Percentiles rank a stretch among this genome's conserved stretches.
phyloP scores from a whole-genome alignment of 148 eudicot genomes.

The Rhododendron ferrugineum region DNA sequence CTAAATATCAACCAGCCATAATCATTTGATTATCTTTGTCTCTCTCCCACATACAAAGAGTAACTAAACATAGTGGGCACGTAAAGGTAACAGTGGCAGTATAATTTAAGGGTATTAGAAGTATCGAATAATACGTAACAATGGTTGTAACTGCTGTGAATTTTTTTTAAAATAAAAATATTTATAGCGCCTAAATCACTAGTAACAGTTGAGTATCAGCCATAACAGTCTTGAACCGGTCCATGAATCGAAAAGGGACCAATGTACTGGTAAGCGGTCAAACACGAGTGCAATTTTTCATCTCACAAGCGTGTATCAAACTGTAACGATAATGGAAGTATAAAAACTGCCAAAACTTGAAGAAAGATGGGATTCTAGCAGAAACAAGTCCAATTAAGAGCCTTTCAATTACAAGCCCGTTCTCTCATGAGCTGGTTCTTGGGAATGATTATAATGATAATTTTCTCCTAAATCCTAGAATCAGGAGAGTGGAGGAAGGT shows the following conservation, averaged over 20 bases:
- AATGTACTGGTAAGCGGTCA: not conserved
- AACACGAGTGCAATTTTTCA: not conserved
- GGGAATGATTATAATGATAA: no score
- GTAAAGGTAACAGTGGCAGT: no score
- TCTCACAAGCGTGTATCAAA: not conserved
- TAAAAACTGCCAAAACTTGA: no score
- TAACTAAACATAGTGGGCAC: not conserved
- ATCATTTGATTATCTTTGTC: not conserved
- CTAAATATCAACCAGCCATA: not conserved
- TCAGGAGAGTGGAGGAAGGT: no score
- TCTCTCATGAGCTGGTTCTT: no score
- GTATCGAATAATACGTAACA: not conserved
- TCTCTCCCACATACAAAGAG: not conserved
- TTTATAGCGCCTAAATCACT: not conserved
- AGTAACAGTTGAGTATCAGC: no score
- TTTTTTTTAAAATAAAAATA: no score
- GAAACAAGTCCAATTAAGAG: no score
- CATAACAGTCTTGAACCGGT: not conserved
- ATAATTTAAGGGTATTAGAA: no score
- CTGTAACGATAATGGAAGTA: not conserved
- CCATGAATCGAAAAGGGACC: not conserved
- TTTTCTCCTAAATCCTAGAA: no score
- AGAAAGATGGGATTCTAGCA: no score
- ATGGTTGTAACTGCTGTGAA: not conserved
- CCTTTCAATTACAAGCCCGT: no score